Evolutionary conservation across 2,329 filamentous ascomycete genomes (phyloP).

Genomic region (Cercospora janseana): DNA sequence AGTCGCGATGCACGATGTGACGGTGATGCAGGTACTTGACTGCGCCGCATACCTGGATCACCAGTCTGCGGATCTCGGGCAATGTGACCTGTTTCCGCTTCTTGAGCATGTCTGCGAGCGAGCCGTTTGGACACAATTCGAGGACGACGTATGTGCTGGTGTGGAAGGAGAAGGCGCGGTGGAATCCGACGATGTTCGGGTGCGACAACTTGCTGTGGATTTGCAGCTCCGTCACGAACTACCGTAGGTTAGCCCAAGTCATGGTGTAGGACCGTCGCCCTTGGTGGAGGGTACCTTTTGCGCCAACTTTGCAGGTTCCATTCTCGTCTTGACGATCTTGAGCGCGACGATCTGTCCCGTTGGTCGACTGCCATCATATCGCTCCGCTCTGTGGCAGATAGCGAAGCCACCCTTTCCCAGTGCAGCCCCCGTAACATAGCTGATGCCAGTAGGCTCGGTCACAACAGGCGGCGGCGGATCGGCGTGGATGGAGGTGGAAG

Average conservation of each 20-base stretch:
- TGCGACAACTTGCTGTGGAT: slow-evolving; percentile 98
- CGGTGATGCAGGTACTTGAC: slow-evolving; percentile 97
- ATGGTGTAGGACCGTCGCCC: background rate
- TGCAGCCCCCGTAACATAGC: slow-evolving; percentile 71
- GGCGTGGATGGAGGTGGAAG: slow-evolving; percentile 47
- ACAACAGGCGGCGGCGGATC: slow-evolving; percentile 57
- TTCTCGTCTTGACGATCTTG: slow-evolving; percentile 80
- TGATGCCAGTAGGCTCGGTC: slow-evolving; percentile 66
- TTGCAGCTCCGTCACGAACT: slow-evolving; percentile 81
- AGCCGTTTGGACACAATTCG: slow-evolving; percentile 92
- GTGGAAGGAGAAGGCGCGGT: slow-evolving; percentile 87
- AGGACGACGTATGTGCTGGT: slow-evolving; percentile 90
- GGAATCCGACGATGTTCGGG: slow-evolving; percentile 92
- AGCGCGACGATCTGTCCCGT: slow-evolving; percentile 69
- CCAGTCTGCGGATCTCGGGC: slow-evolving; percentile 89
- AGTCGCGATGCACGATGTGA: slow-evolving; percentile 91
- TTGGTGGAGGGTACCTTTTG: slow-evolving; percentile 63
- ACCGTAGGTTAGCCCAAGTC: slow-evolving; percentile 7
- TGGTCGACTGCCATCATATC: slow-evolving; percentile 54
- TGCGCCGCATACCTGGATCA: slow-evolving; percentile 90
- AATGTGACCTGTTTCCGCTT: slow-evolving; percentile 85
- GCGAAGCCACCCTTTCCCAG: slow-evolving; percentile 81
- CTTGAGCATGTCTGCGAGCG: slow-evolving; percentile 96
- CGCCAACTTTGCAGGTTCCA: slow-evolving; percentile 75
- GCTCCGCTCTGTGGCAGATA: slow-evolving; percentile 72